Base-by-base conservation (phyloP, 257 asterid species). In the Gardenia jasminoides region DNA sequence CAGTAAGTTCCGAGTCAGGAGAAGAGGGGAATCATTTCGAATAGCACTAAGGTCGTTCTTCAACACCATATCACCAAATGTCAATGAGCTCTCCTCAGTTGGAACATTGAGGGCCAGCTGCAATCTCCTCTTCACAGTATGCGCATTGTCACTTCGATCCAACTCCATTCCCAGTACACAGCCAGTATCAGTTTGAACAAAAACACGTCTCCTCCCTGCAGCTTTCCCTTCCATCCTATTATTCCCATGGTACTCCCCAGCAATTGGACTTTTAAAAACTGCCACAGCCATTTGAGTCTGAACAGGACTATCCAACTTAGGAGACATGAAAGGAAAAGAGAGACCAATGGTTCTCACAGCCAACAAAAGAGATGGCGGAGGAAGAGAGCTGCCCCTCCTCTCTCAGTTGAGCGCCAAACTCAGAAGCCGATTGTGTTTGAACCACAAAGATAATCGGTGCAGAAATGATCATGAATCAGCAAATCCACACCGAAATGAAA, bases 201-300 rank as follows among this genome's bases (percentile, higher is more conserved):
- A 95, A 72, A 93, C 99, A 1, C 97, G 94, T 77, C 99, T 88
- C 80, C 88, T 78, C 61, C 93, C 92, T 1, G 91, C 68, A 20
- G 89, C 72, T 78, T 81, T 91, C 80, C 93, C 91, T 85, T 89
- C 97, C 86, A 86, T 82, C 88, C 94, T 84, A 62, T 80, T 83
- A 75, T 79, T 83, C 79, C 96, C 96, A 70, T 75, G 93, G 89
- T 86, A 92, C 69, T 94, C 97, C 75, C 91, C 91, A 70, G 91
- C 86, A 47, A 92, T 86, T 2, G 96, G 97, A 58, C 85, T 91
- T 86, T 87, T 92, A 76, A 92, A 92, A 79, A 90, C 91, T 77
- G 97, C 92, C 75, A 96, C 93, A 78, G 99, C 98, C 99, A 96
- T 96, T 84, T 92, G 96, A 54, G 98, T 96, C 85, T 90, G 95